phyloP scores from a whole-genome alignment of 75 land plant species.

The Pseudotsuga menziesii region DNA sequence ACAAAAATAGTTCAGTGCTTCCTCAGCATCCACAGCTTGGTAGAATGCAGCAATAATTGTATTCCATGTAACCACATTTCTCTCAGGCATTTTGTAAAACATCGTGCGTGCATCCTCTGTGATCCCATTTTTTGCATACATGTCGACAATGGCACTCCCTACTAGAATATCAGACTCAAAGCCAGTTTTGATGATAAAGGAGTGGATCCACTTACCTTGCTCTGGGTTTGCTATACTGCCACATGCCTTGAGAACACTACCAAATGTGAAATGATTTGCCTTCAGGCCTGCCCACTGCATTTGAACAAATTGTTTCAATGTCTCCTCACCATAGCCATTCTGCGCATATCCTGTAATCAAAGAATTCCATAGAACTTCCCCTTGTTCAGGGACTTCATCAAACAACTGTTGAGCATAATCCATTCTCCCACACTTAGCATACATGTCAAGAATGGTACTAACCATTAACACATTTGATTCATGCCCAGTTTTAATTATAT shows the following conservation, averaged over 20 bases:
- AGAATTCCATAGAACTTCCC: conserved; percentile 27
- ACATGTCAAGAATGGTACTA: conserved; percentile 36
- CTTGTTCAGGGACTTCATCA: conserved; percentile 15
- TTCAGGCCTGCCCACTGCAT: conserved; percentile 17
- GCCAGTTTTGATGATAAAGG: conserved; percentile 18
- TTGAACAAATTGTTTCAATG: conserved; percentile 19
- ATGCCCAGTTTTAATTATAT: conserved; percentile 19
- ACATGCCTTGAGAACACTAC: conserved; percentile 32
- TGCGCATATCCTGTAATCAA: conserved; percentile 51
- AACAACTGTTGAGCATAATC: conserved; percentile 25
- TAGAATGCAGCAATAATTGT: conserved; percentile 40
- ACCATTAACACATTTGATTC: conserved; percentile 16
- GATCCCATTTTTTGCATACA: conserved; percentile 49
- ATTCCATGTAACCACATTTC: conserved; percentile 35
- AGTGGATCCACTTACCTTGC: conserved; percentile 32
- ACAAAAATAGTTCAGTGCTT: conserved; percentile 17
- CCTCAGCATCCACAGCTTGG: conserved; percentile 11
- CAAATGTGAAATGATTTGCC: conserved; percentile 24
- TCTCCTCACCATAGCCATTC: conserved; percentile 35
- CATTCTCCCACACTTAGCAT: conserved; percentile 29
- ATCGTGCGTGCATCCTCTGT: conserved; percentile 26
- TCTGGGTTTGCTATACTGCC: conserved; percentile 12
- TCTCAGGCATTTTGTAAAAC: conserved; percentile 21
- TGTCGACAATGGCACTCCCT: conserved; percentile 36
- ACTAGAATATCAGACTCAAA: conserved; percentile 24